Evolutionary conservation across 345 rosid genomes (phyloP), one percentile per base, ranked within the genome.

Genomic region (Lepidium africanum): DNA sequence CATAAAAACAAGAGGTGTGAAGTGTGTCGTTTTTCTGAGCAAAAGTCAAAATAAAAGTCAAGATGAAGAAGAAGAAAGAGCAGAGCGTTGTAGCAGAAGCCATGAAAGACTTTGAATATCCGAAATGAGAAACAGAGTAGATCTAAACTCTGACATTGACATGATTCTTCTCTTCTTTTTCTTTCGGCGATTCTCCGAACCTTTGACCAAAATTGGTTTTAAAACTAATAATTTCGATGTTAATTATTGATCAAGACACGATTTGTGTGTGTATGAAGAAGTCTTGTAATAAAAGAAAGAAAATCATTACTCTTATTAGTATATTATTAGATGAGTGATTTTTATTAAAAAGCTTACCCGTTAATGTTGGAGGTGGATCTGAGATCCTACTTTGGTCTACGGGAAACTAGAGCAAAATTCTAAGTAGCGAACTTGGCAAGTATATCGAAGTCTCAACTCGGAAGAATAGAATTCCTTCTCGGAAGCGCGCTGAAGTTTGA

Each of bases 1-100:
- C 68, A 55, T 60, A 50, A 23, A 27, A 41, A 30, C 75, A 70
- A 42, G 21, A 42, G 19, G 54, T 42, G 54, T 43, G 54, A 61
- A 23, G 4, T n/a, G 75, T 51, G 46, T 10, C 55, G 62, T 71
- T 62, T 43, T 51, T 13, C 10, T 61, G 69, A 35, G 55, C 47
- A 15, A n/a, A 14, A 33, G 54, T 61, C 9, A 13, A 19, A 3
- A 27, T 0, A 25, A 48, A 58, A 38, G 42, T 59, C 42, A 67
- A 67, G 35, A 46, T 0, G 16, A 42, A 9, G 42, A 47, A 21
- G 47, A 41, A 54, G 33, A 52, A 36, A 17, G 41, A 41, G 45
- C 5, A 39, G 13, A 46, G 10, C 40, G 48, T 55, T 68, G 72
- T 17, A 57, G 56, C 6, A 21, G 40, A 68, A 23, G 48, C 73